Percentiles rank a stretch among this genome's conserved stretches.
Evolutionary conservation across 306 rosid genomes (phyloP).

Genomic region (Senna siamea): DNA sequence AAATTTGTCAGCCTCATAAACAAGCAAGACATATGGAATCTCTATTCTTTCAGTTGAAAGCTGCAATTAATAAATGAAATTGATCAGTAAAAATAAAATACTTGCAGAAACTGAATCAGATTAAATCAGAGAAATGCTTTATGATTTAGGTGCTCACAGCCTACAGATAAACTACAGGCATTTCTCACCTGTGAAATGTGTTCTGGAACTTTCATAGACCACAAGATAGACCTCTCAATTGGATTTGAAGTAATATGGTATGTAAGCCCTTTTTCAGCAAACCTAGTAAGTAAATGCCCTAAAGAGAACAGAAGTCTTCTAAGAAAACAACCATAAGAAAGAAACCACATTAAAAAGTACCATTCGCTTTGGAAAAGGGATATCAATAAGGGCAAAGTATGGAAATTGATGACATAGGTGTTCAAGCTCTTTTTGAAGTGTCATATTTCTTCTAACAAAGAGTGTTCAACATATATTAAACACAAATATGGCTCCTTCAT

Average conservation of each 20-base stretch:
- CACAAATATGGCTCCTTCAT: not conserved
- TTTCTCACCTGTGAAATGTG: slow-evolving; percentile 69
- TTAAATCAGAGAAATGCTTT: slow-evolving; percentile 20
- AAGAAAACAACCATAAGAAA: slow-evolving; percentile 15
- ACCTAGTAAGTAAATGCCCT: slow-evolving; percentile 86
- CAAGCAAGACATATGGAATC: slow-evolving; percentile 70
- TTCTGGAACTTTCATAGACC: slow-evolving; percentile 93
- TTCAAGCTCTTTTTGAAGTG: not conserved
- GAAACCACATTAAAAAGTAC: slow-evolving; percentile 15
- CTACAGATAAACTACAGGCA: slow-evolving; percentile 7
- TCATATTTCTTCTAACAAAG: not conserved
- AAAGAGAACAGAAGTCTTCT: slow-evolving; percentile 31
- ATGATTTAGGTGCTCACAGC: slow-evolving; percentile 10
- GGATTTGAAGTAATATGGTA: slow-evolving; percentile 86
- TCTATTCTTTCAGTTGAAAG: slow-evolving; percentile 57
- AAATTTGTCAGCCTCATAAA: slow-evolving; percentile 78
- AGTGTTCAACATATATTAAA: not conserved
- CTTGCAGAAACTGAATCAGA: not conserved
- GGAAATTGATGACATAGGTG: not conserved
- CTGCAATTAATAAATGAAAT: slow-evolving; percentile 57
- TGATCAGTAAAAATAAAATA: slow-evolving; percentile 14
- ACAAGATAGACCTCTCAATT: slow-evolving; percentile 76
- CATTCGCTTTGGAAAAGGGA: slow-evolving; percentile 5
- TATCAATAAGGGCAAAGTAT: slow-evolving; percentile 11
- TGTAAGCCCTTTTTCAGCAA: slow-evolving; percentile 80